Evolutionary conservation across 805 yeast species (phyloP).

Genomic region (Torulaspora indica): DNA sequence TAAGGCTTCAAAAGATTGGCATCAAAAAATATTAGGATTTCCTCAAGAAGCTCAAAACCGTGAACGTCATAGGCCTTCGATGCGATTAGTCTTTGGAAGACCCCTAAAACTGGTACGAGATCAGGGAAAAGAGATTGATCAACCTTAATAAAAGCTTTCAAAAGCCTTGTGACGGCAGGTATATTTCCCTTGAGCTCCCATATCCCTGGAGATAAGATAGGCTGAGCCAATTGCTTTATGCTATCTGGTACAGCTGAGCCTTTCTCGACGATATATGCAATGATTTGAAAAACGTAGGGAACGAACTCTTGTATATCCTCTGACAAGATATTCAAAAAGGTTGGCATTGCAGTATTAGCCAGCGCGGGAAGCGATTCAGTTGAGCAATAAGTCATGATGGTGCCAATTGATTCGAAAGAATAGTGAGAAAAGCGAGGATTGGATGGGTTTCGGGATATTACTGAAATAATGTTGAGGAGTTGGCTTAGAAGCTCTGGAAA

Average conservation of each 20-base stretch:
- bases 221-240: conserved; percentile 64
- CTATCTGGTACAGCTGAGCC: conserved; percentile 53
- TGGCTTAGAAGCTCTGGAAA: conserved; percentile 53
- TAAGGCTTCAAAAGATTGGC: conserved; percentile 46
- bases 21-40: conserved; percentile 57
- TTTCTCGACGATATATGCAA: conserved; percentile 68
- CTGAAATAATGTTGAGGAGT: conserved; percentile 60
- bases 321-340: conserved; percentile 60
- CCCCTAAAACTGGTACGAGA: conserved; percentile 81
- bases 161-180: conserved; percentile 83
- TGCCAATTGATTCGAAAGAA: conserved; percentile 82
- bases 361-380: conserved; percentile 32
- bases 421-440: conserved; percentile 92
- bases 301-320: conserved; percentile 90
- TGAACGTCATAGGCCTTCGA: conserved; percentile 73
- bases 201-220: conserved; percentile 79
- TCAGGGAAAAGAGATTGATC: conserved; percentile 39
- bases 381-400: conserved; percentile 52
- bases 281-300: conserved; percentile 88
- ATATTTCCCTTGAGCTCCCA: conserved; percentile 94
- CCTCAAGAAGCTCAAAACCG: conserved; percentile 81
- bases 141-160: conserved; percentile 56
- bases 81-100: conserved; percentile 89
- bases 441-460: conserved; percentile 84
- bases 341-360: conserved; percentile 54